Base-by-base conservation (phyloP, 306 rosid species). In the Castanea crenata region DNA sequence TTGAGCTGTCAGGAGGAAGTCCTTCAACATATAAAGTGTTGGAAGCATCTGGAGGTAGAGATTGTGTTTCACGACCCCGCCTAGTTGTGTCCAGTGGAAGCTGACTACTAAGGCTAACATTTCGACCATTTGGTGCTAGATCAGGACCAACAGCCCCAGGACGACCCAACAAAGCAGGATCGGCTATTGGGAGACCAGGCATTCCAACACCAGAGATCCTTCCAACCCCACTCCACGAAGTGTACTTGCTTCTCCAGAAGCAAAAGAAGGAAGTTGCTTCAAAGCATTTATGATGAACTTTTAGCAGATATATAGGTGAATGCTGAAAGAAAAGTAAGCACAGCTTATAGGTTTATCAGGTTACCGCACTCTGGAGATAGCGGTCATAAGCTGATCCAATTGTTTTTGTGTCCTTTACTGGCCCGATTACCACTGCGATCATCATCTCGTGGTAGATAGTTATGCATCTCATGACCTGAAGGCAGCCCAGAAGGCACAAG, bases 1-100 rank as follows among this genome's bases (percentile, higher is more conserved):
- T 84, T 8, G 92, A 82, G 85, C 94, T 84, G 85, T 94, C 97
- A 62, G 93, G 71, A 76, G 98, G 98, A 76, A 94, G 96, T 67
- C 98, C 97, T 89, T 94, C 97, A 83, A 92, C 92, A 76, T 94
- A 94, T 74, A 94, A 86, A 68, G 98, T 94, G 84, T 85, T 91
- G 34, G 98, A 88, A 74, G 98, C 97, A 83, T 94, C 98, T 58
- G 90, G 93, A 32, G 98, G 98, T 61, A 94, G 87, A 73, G 90
- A 93, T 65, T 86, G 82, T 46, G 89, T 84, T 88, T 90, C 97
- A 44, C 80, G 96, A 80, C 89, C 96, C 51, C 83, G 91, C 83
- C 97, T 88, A 74, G 89, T 46, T 32, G 85, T 68, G 78, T 94
- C 96, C 21, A 88, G 80, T 5, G 89, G 90, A 46, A 83, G 87